Evolutionary conservation across 1,284 basidiomycete species (phyloP).

Genomic region (Pyrrhoderma lamaoense): DNA sequence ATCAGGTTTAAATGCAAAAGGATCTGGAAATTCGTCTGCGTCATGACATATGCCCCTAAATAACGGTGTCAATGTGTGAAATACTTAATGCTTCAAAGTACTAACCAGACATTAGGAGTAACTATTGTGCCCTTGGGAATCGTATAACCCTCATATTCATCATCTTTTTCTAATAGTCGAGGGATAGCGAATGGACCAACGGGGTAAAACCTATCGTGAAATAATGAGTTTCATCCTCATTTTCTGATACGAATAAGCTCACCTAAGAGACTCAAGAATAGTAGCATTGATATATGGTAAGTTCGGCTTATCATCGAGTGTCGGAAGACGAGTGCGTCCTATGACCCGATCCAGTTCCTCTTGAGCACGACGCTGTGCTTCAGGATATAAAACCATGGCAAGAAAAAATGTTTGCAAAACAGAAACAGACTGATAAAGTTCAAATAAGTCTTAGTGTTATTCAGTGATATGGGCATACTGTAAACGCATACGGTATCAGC

Average conservation of each 20-base stretch:
- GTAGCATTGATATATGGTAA: conserved; percentile 24
- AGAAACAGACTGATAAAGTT: background rate
- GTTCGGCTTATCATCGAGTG: conserved; percentile 19
- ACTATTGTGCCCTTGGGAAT: conserved; percentile 20
- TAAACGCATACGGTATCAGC: conserved; percentile 22
- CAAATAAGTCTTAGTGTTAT: background rate
- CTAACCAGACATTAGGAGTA: conserved; percentile 20
- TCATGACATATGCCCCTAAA: conserved; percentile 6
- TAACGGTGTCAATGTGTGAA: background rate
- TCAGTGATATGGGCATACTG: background rate
- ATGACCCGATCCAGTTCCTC: conserved; percentile 23
- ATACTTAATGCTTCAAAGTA: background rate
- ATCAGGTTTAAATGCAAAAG: conserved; percentile 19
- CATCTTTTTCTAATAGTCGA: conserved; percentile 15
- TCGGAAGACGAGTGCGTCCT: conserved; percentile 21
- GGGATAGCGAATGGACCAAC: background rate
- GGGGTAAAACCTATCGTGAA: background rate
- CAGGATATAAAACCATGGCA: conserved; percentile 15
- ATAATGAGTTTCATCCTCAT: background rate
- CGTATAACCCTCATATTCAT: conserved; percentile 18
- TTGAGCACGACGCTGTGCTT: conserved; percentile 19
- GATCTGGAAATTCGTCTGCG: conserved; percentile 13
- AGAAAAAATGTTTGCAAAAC: background rate
- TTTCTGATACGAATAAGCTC: background rate
- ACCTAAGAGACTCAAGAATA: conserved; percentile 20